Evolutionary conservation across 192 early-diverging fungal genomes (phyloP).

Genomic region (Gigaspora rosea): DNA sequence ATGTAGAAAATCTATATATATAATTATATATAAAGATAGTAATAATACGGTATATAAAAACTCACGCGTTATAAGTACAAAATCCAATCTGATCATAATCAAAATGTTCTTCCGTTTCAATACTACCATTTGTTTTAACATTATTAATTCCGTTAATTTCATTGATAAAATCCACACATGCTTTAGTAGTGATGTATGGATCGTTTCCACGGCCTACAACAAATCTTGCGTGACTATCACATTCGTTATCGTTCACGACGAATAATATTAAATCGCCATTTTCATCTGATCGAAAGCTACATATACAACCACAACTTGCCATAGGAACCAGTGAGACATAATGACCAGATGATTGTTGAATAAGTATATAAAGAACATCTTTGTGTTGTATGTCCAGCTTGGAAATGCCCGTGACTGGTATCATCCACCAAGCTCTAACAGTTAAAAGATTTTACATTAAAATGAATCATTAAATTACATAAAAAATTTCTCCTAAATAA

Average conservation of each 20-base stretch:
- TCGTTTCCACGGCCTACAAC: conserved; percentile 16
- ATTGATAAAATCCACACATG: conserved; percentile 4
- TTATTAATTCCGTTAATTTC: neutral
- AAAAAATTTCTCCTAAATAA: too few relatives aligned
- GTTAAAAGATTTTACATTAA: too few relatives aligned
- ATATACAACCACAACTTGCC: neutral
- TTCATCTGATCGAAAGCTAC: conserved; percentile 20
- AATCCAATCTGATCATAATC: conserved; percentile 31
- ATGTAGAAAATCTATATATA: neutral
- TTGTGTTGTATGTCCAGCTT: conserved; percentile 2
- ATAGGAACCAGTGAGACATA: conserved; percentile 14
- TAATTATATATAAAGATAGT: too few relatives aligned
- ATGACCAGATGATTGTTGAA: conserved; percentile 28
- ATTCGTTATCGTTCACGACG: neutral
- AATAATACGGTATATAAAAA: too few relatives aligned
- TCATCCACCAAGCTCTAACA: neutral
- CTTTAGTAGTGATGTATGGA: neutral
- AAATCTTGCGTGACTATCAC: neutral
- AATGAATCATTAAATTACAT: too few relatives aligned
- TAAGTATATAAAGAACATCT: conserved; percentile 21
- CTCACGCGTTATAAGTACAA: conserved; percentile 32
- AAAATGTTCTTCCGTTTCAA: neutral
- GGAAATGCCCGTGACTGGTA: neutral
- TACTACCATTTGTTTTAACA: too few relatives aligned
- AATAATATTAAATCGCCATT: neutral